Percentiles rank a stretch among this genome's conserved stretches.
Conservation (phyloP, 2,329 filamentous ascomycete genomes). For the Fragosphaeria purpurea region DNA sequence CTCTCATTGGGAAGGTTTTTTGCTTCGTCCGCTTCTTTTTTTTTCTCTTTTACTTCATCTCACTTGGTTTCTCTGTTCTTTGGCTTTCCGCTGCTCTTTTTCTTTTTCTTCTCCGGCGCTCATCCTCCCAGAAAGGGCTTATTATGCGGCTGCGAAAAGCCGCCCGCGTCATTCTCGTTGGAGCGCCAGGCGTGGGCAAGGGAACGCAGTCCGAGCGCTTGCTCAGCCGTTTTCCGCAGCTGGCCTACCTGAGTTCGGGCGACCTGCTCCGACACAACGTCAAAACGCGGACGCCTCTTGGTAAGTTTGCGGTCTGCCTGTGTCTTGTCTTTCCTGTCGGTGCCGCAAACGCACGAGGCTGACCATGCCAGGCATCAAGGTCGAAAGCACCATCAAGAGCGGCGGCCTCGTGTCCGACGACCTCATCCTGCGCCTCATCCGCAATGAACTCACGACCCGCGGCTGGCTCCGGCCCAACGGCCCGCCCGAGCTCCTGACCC, state of each 20-base stretch:
- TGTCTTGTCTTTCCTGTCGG: not conserved
- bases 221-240: slow-evolving; percentile 74
- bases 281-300: slow-evolving; percentile 73
- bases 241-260: slow-evolving; percentile 87
- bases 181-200: slow-evolving; percentile 94
- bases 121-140: not conserved
- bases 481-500: slow-evolving; percentile 37
- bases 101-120: not conserved
- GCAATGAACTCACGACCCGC: slow-evolving; percentile 73
- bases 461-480: slow-evolving; percentile 62
- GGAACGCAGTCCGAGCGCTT: slow-evolving; percentile 90
- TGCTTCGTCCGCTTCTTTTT: not conserved
- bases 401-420: slow-evolving; percentile 86
- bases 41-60: not conserved
- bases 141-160: slow-evolving; percentile 63
- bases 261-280: slow-evolving; percentile 91
- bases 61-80: not conserved
- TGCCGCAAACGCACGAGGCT: too few relatives aligned
- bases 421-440: slow-evolving; percentile 85
- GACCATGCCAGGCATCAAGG: slow-evolving; percentile 62
- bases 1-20: not conserved
- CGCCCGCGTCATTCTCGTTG: slow-evolving; percentile 87
- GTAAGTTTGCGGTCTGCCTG: slow-evolving; percentile 35
- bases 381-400: slow-evolving; percentile 76
- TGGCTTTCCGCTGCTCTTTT: too few relatives aligned